A percentile compares a stretch with the other conserved stretches of the same genome.
Evolutionary conservation across 257 asterid species (phyloP).

Genomic region (Primulina huaijiensis): DNA sequence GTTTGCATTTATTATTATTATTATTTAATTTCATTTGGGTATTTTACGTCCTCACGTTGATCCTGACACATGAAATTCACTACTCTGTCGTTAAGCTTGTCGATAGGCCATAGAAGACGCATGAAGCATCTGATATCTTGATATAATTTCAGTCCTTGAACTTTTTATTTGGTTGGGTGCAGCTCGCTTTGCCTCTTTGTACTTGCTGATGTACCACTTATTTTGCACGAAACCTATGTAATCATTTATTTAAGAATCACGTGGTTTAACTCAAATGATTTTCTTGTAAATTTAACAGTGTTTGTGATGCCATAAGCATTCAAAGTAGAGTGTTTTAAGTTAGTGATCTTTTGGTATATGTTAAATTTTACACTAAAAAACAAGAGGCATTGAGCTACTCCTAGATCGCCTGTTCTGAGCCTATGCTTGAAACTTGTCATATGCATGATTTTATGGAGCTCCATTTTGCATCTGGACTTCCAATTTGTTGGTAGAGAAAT

Average conservation of each 20-base stretch:
- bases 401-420: constrained; percentile 11
- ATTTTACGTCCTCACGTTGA: neutral
- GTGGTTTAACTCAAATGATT: neutral
- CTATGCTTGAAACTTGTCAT: constrained; percentile 5
- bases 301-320: neutral
- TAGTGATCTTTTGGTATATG: neutral
- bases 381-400: neutral
- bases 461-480: constrained; percentile 5
- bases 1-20: neutral
- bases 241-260: neutral
- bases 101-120: neutral
- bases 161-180: neutral
- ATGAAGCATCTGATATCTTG: constrained; percentile 5
- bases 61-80: neutral
- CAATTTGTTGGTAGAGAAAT: constrained; percentile 2
- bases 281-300: neutral
- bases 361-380: neutral
- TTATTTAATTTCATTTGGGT: neutral
- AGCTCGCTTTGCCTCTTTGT: neutral
- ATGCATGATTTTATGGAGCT: neutral
- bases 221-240: neutral
- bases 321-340: neutral
- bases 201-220: neutral
- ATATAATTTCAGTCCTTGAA: neutral
- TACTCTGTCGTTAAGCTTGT: neutral